Conservation (phyloP, 1,284 basidiomycete genomes). For the Fomitopsis palustris region DNA sequence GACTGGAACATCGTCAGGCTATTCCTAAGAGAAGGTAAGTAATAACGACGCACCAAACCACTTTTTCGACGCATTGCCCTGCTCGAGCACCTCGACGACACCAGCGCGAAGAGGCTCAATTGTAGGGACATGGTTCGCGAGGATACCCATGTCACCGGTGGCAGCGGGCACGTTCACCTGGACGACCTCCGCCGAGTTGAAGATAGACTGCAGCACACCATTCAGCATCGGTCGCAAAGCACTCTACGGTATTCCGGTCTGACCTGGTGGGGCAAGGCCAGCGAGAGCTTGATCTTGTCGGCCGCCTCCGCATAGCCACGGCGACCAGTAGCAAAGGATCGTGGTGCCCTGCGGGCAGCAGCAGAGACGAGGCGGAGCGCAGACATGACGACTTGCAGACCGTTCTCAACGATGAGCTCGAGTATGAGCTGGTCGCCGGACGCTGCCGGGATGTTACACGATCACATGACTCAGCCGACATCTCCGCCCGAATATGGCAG, state of each 20-base stretch:
- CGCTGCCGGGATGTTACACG: conserved; percentile 8
- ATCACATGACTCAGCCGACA: conserved; percentile 3
- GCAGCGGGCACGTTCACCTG: conserved; percentile 93
- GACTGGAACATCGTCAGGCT: conserved; percentile 47
- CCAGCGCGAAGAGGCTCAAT: conserved; percentile 92
- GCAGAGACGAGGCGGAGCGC: conserved; percentile 67
- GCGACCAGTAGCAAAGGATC: conserved; percentile 49
- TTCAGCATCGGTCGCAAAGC: conserved; percentile 14
- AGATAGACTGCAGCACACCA: conserved; percentile 64
- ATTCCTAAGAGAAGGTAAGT: background rate
- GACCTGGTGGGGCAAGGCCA: conserved; percentile 93
- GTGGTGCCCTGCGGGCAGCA: conserved; percentile 57
- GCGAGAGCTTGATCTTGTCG: conserved; percentile 86
- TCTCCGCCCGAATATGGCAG: background rate
- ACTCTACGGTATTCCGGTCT: conserved; percentile 27
- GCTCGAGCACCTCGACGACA: conserved; percentile 90
- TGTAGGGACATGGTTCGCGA: conserved; percentile 94
- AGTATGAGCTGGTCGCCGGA: conserved; percentile 15
- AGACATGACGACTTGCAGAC: conserved; percentile 49
- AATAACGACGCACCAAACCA: conserved; percentile 81
- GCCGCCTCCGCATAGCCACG: conserved; percentile 87
- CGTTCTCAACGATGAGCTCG: conserved; percentile 20
- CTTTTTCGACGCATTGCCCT: conserved; percentile 77
- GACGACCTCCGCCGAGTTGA: conserved; percentile 82
- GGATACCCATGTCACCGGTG: conserved; percentile 98